phyloP scores from a whole-genome alignment of 148 eudicot genomes.

The Agrostemma githago region DNA sequence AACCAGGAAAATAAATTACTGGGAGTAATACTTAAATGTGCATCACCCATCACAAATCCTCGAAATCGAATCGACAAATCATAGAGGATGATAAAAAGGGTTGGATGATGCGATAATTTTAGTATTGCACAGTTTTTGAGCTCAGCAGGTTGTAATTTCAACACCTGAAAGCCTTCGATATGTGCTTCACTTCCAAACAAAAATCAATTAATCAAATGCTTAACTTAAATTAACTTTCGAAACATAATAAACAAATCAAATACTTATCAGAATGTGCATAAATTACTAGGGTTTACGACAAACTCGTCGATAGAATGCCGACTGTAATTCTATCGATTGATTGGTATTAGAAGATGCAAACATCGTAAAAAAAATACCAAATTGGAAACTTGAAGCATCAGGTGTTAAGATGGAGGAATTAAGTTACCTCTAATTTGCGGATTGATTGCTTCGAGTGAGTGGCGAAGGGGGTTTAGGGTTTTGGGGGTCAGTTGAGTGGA shows the following conservation, averaged over 20 bases:
- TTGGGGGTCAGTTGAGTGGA: background rate
- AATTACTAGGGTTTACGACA: background rate
- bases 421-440: background rate
- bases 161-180: constrained; percentile 37
- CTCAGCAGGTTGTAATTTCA: constrained; percentile 25
- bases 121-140: constrained; percentile 44
- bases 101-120: background rate
- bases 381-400: background rate
- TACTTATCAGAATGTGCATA: background rate
- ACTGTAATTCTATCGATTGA: background rate
- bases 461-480: constrained; percentile 23
- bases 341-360: background rate
- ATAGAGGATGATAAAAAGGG: constrained; percentile 1
- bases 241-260: background rate
- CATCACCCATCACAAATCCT: constrained; percentile 20
- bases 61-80: background rate
- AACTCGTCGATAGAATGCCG: background rate
- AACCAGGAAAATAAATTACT: background rate
- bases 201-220: background rate
- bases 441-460: background rate
- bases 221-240: background rate
- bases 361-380: background rate
- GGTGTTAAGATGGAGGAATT: background rate
- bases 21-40: background rate
- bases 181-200: constrained; percentile 22